These are phyloP conservation scores for Cladorrhinum sp. DNA, from an alignment of 2,329 filamentous ascomycete genomes.

Conservation along the genomic window DNA sequence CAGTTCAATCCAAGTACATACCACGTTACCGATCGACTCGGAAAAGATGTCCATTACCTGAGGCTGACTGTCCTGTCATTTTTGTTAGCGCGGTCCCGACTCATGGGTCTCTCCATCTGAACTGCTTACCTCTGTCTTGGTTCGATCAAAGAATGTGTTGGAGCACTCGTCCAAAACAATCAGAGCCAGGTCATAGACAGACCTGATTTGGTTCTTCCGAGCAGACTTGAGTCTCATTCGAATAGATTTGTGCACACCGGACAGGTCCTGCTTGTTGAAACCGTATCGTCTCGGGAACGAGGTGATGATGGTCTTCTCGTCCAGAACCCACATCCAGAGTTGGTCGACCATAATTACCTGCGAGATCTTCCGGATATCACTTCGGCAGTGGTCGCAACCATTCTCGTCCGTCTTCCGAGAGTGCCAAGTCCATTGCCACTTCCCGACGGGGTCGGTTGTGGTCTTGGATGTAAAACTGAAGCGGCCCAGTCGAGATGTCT, in stretches of 20 bases:
- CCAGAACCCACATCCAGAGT: slow-evolving; percentile 34
- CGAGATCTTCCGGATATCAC: slow-evolving; percentile 27
- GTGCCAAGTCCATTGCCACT: slow-evolving; percentile 5
- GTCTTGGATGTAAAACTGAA: background rate
- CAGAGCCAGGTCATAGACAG: slow-evolving; percentile 23
- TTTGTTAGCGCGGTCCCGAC: background rate
- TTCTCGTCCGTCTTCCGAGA: slow-evolving; percentile 10
- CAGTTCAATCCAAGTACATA: slow-evolving; percentile 30
- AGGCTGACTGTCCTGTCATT: slow-evolving; percentile 29
- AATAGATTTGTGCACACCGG: slow-evolving; percentile 24
- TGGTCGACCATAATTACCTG: slow-evolving; percentile 33
- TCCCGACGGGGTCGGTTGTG: background rate
- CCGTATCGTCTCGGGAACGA: slow-evolving; percentile 39
- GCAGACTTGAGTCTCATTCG: slow-evolving; percentile 12
- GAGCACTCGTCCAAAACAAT: slow-evolving; percentile 24
- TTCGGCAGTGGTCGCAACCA: slow-evolving; percentile 26
- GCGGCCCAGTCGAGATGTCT: background rate
- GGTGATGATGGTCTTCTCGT: slow-evolving; percentile 31
- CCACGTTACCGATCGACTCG: slow-evolving; percentile 40
- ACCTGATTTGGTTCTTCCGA: slow-evolving; percentile 18
- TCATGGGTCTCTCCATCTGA: background rate
- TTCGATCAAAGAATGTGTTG: slow-evolving; percentile 24
- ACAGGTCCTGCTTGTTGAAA: slow-evolving; percentile 32
- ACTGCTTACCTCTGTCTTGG: slow-evolving; percentile 11
- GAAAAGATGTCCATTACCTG: slow-evolving; percentile 42